These are phyloP conservation scores for Pythium dissimile DNA, from an alignment of 352 stramenopile genomes.

Conservation along the genomic window DNA sequence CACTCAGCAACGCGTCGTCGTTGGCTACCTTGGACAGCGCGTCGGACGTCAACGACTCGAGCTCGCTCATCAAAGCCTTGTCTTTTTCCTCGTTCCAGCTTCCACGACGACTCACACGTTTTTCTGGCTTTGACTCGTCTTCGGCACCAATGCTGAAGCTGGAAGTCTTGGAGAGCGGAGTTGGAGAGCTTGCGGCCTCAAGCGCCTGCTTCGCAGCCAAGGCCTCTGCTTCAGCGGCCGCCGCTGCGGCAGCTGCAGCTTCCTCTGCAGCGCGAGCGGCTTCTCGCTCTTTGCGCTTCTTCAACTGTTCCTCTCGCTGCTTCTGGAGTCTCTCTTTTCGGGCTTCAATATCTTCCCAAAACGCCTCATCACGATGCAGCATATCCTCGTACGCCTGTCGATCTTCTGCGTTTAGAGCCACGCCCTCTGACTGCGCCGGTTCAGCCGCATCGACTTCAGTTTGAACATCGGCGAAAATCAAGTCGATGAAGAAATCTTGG, in stretches of 20 bases:
- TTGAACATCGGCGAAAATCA: conserved; percentile 95
- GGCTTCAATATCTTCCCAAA: conserved; percentile 84
- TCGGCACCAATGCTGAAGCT: conserved; percentile 75
- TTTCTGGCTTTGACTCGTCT: conserved; percentile 41
- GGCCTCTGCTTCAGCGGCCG: conserved; percentile 30
- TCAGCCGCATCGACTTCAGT: conserved; percentile 44
- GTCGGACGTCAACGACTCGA: conserved; percentile 71
- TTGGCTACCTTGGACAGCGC: conserved; percentile 46
- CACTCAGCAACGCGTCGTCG: conserved; percentile 23
- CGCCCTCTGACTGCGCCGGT: conserved; percentile 46
- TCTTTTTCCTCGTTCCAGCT: conserved; percentile 87
- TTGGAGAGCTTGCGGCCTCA: conserved; percentile 34
- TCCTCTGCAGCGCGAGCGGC: conserved; percentile 40
- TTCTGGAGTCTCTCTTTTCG: conserved; percentile 71
- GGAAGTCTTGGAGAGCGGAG: conserved; percentile 19
- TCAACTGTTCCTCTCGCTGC: conserved; percentile 61
- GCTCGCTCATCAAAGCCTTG: conserved; percentile 82
- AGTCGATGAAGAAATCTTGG: conserved; percentile 95
- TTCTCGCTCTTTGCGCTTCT: conserved; percentile 57
- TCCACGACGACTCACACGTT: conserved; percentile 52
- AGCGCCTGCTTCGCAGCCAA: conserved; percentile 33
- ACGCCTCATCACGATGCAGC: conserved; percentile 81
- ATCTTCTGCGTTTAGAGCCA: conserved; percentile 76
- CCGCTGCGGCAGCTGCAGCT: conserved; percentile 29
- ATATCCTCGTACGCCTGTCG: conserved; percentile 86